These are phyloP conservation scores for Protoeuglena noctilucae DNA, from an alignment of 139 green algal species.

Conservation along the genomic window DNA sequence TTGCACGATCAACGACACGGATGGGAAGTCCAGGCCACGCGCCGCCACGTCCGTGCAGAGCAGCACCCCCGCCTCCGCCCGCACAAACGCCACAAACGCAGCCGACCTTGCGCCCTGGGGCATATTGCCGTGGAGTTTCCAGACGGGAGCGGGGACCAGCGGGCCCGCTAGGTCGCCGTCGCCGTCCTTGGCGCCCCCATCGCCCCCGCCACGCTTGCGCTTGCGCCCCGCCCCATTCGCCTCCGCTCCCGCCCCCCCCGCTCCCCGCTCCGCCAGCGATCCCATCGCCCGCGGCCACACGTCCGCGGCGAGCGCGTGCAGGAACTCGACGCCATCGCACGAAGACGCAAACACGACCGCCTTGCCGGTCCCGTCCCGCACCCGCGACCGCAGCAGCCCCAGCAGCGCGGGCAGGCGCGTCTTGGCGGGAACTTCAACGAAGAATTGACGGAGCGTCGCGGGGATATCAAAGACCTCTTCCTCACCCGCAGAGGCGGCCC, in stretches of 20 bases:
- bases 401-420: conserved; percentile 56
- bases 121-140: conserved; percentile 87
- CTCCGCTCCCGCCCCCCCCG: not conserved
- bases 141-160: conserved; percentile 19
- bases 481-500: no score
- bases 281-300: not conserved
- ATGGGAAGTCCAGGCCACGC: conserved; percentile 78
- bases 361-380: conserved; percentile 3
- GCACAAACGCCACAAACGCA: conserved; percentile 50
- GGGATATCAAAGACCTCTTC: conserved; percentile 43
- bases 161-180: not conserved
- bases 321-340: conserved; percentile 75
- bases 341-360: conserved; percentile 82
- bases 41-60: conserved; percentile 76
- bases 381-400: conserved; percentile 25
- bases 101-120: conserved; percentile 53
- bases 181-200: not conserved
- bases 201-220: not conserved
- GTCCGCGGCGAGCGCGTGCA: conserved; percentile 33
- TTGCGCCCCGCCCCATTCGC: not conserved
- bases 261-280: not conserved
- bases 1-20: conserved; percentile 75
- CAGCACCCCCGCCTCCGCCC: conserved; percentile 33
- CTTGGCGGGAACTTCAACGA: conserved; percentile 59
- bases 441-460: conserved; percentile 48